These are phyloP conservation scores for Hanseniaspora mollemarum DNA, from an alignment of 805 yeast species.

Conservation along the genomic window DNA sequence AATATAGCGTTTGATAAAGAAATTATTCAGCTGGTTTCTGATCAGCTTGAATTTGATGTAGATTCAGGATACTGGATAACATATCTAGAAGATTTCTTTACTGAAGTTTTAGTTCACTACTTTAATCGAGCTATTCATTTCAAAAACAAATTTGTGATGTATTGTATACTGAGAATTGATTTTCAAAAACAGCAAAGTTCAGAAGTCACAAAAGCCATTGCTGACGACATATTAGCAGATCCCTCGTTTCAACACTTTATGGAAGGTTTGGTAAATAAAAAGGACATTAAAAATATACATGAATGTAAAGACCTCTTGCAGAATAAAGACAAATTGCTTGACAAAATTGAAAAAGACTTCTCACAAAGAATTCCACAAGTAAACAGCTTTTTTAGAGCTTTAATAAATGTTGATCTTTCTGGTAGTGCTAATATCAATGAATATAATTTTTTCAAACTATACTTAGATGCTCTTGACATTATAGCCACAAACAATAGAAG, in stretches of 20 bases:
- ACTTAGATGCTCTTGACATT: neutral
- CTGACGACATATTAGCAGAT: neutral
- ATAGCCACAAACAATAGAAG: neutral
- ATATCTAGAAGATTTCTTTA: conserved; percentile 1
- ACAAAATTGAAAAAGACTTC: neutral
- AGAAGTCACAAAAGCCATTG: neutral
- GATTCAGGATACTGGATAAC: conserved; percentile 1
- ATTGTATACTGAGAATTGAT: neutral
- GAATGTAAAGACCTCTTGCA: neutral
- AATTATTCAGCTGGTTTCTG: neutral
- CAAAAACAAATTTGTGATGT: neutral
- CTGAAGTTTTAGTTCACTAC: neutral
- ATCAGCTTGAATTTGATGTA: neutral
- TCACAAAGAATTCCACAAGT: neutral
- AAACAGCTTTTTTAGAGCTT: neutral
- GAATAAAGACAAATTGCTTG: neutral
- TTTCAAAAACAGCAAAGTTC: too few relatives aligned
- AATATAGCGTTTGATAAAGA: neutral
- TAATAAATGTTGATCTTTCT: neutral
- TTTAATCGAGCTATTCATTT: neutral
- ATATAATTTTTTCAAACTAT: neutral
- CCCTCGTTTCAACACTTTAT: neutral
- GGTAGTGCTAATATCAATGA: neutral
- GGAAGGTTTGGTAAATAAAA: neutral
- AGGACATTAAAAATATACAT: neutral